Conservation (phyloP, 768 basidiomycete genomes). For the Mycena belliarum region DNA sequence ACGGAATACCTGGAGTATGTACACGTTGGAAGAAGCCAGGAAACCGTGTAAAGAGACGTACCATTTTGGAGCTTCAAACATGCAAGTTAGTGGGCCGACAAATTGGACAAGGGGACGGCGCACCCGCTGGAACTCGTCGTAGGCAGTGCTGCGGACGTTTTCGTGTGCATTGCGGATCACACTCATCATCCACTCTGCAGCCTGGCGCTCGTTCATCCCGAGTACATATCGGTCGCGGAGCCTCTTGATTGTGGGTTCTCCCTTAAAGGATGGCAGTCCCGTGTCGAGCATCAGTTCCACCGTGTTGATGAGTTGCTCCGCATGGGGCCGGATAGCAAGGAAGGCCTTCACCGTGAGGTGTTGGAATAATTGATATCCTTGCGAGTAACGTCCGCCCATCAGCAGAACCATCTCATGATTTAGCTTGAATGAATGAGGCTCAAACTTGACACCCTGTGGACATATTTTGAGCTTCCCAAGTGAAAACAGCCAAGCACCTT, state of each 20-base stretch:
- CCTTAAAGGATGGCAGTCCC: slow-evolving; percentile 95
- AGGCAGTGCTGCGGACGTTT: slow-evolving; percentile 89
- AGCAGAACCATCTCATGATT: slow-evolving; percentile 98
- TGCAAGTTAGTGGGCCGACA: neutral
- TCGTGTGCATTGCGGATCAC: slow-evolving; percentile 92
- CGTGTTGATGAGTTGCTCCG: slow-evolving; percentile 86
- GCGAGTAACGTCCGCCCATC: slow-evolving; percentile 94
- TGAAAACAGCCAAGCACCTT: slow-evolving; percentile 19
- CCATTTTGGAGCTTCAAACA: slow-evolving; percentile 39
- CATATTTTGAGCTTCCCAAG: slow-evolving; percentile 9
- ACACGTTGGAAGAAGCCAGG: neutral
- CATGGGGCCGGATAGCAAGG: slow-evolving; percentile 92
- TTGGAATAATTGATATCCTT: slow-evolving; percentile 93
- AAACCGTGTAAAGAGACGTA: slow-evolving; percentile 21
- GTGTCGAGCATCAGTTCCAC: slow-evolving; percentile 95
- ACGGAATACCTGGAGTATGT: slow-evolving; percentile 32
- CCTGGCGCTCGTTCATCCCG: slow-evolving; percentile 81
- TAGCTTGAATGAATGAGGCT: slow-evolving; percentile 96
- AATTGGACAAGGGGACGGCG: slow-evolving; percentile 27
- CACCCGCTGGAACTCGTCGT: slow-evolving; percentile 94
- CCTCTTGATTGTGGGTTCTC: slow-evolving; percentile 86
- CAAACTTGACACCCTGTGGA: slow-evolving; percentile 92
- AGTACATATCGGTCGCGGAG: slow-evolving; percentile 86
- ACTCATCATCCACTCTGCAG: slow-evolving; percentile 91
- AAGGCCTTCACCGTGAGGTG: slow-evolving; percentile 95